A percentile compares a stretch with the other conserved stretches of the same genome.
phyloP scores from a whole-genome alignment of 306 rosid species.

The Malus orientalis region DNA sequence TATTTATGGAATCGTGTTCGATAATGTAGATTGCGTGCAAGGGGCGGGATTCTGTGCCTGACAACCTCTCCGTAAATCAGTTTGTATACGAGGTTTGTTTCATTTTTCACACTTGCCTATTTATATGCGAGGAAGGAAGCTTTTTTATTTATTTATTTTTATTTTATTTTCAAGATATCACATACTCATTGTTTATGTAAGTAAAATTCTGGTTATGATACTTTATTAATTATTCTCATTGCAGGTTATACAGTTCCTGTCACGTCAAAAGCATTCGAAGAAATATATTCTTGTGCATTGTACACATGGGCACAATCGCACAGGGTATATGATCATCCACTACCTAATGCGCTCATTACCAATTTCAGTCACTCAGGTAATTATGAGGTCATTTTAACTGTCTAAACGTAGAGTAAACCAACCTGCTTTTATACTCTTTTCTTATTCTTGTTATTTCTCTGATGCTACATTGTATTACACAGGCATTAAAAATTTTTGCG shows the following conservation, averaged over 20 bases:
- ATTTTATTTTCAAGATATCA: background rate
- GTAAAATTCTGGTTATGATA: background rate
- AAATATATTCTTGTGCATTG: conserved; percentile 95
- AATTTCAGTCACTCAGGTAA: conserved; percentile 82
- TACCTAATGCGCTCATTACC: conserved; percentile 75
- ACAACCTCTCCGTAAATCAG: conserved; percentile 73
- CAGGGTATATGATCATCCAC: conserved; percentile 92
- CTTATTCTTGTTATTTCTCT: conserved; percentile 2
- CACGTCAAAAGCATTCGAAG: conserved; percentile 80
- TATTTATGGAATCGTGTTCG: conserved; percentile 19
- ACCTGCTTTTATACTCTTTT: background rate
- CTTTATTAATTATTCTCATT: conserved; percentile 17
- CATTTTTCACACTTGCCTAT: conserved; percentile 12
- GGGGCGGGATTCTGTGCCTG: conserved; percentile 95
- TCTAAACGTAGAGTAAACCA: background rate
- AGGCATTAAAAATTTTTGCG: conserved; percentile 80
- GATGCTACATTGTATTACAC: conserved; percentile 10
- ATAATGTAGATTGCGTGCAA: conserved; percentile 79
- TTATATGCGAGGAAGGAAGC: background rate
- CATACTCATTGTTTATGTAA: background rate
- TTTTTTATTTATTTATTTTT: background rate
- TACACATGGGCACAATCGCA: conserved; percentile 98
- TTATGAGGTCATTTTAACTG: conserved; percentile 8
- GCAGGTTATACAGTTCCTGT: conserved; percentile 76
- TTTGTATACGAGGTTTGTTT: conserved; percentile 86